Evolutionary conservation across 2,329 filamentous ascomycete genomes (phyloP), one percentile per base, ranked within the genome.

Genomic region (Metarhizium rileyi): DNA sequence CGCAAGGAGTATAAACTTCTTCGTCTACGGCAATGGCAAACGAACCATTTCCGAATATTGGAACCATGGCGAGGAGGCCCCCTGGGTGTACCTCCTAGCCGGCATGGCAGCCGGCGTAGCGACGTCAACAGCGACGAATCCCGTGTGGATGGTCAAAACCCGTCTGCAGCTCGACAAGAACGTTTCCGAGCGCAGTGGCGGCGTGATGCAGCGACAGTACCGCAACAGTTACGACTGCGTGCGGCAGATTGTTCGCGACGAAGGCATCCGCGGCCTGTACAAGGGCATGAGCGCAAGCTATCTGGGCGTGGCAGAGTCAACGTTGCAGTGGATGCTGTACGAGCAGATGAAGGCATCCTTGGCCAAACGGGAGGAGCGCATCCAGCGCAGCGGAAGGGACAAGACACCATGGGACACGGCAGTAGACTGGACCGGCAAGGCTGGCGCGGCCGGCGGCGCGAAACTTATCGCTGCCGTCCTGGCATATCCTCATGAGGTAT

Each of bases 141-240:
- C 90, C 1, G 95, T 97, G 61, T 97, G 90, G 90, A 78, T 97
- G 55, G 82, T 97, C 63, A 97, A 97, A 76, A 97, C 90, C 38
- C 77, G 90, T 28, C 66, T 97, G 58, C 90, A 97, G 69, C 78
- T 97, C 30, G 90, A 97, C 71, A 94, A 90, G 72, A 87, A 87
- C 62, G 79, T 82, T 47, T 85, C 84, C 16, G 78, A 80, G 58
- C 71, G 77, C 54, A 72, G 76, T 52, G 78, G 71, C 25, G 75
- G 73, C 36, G 64, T 70, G 25, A 69, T 70, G 48, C 72, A 73
- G 47, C 76, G 90, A 47, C 82, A 82, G 61, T 96, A 97, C 69
- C 82, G 81, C 64, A 95, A 95, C 66, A 90, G 87, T 55, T 78
- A 83, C 67, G 90, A 97, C 67, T 97, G 90, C 66, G 81, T 90